These are phyloP conservation scores for Serendipita sp. DNA, from an alignment of 768 basidiomycete species.

Conservation along the genomic window DNA sequence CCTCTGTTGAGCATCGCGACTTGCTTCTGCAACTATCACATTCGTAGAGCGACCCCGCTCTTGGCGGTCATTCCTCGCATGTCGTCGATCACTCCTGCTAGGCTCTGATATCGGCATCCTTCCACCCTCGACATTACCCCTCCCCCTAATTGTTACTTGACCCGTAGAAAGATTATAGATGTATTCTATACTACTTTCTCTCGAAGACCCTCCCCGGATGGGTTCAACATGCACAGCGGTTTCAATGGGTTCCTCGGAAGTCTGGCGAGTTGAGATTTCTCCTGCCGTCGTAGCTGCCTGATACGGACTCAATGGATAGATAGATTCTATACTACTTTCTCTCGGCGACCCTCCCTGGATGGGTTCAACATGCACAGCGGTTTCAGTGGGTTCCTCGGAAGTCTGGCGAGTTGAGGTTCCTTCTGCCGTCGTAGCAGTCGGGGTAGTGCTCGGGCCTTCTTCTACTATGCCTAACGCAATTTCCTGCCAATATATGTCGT, in stretches of 20 bases:
- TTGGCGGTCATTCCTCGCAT: too few species aligned
- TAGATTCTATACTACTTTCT: not conserved
- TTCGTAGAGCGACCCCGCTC: too few species aligned
- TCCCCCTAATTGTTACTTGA: too few species aligned
- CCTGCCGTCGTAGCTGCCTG: not conserved
- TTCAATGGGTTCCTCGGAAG: not conserved
- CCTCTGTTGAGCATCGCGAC: too few species aligned
- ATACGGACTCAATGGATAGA: not conserved
- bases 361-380: not conserved
- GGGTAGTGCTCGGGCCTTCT: not conserved
- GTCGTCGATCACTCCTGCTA: too few species aligned
- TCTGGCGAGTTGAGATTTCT: not conserved
- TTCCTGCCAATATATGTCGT: not conserved
- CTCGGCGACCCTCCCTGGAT: not conserved
- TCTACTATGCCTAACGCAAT: not conserved
- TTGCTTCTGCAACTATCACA: too few species aligned
- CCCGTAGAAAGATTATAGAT: too few species aligned
- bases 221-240: not conserved
- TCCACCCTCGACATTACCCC: too few species aligned
- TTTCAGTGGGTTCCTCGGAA: not conserved
- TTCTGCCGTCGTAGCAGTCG: not conserved
- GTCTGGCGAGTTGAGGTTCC: not conserved
- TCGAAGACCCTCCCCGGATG: not conserved
- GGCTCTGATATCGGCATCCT: too few species aligned
- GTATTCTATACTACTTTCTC: not conserved